A percentile compares a stretch with the other conserved stretches of the same genome.
phyloP scores from a whole-genome alignment of 2,329 filamentous ascomycete species.

The Fusarium kyushuense region DNA sequence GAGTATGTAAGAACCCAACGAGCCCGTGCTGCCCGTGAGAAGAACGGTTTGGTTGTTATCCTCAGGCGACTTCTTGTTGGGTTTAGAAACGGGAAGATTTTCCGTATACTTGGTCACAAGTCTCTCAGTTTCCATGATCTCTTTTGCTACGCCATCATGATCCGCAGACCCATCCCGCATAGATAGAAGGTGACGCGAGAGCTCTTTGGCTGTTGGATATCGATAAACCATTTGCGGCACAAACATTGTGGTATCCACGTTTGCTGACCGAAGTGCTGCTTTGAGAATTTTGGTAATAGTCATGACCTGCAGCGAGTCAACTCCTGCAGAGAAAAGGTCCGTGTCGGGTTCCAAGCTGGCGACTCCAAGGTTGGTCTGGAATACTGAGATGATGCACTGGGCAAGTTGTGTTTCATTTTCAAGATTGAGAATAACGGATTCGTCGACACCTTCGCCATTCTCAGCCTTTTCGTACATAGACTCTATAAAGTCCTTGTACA shows the following conservation, averaged over 20 bases:
- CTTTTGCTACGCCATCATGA: accelerated
- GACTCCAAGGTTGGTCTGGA: not conserved
- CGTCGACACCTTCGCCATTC: accelerated
- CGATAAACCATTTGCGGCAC: not conserved
- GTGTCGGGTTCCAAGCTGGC: accelerated
- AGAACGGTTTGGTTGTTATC: not conserved
- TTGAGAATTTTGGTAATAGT: not conserved
- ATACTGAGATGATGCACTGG: not conserved
- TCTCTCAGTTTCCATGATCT: not conserved
- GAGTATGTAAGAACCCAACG: conserved; percentile 14
- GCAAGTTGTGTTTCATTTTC: not conserved
- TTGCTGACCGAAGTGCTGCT: accelerated
- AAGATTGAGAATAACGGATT: not conserved
- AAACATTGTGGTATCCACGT: accelerated
- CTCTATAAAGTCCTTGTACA: not conserved
- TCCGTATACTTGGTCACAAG: not conserved
- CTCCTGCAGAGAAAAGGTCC: conserved; percentile 1
- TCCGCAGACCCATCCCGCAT: accelerated
- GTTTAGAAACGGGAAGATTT: accelerated
- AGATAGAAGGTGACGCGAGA: not conserved
- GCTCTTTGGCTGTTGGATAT: not conserved
- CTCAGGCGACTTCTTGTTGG: accelerated
- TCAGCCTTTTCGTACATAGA: not conserved
- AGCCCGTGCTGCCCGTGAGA: not conserved
- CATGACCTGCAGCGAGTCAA: conserved; percentile 5